These are phyloP conservation scores for Pestalotiopsis sp. DNA, from an alignment of 2,329 filamentous ascomycete species.

Conservation along the genomic window DNA sequence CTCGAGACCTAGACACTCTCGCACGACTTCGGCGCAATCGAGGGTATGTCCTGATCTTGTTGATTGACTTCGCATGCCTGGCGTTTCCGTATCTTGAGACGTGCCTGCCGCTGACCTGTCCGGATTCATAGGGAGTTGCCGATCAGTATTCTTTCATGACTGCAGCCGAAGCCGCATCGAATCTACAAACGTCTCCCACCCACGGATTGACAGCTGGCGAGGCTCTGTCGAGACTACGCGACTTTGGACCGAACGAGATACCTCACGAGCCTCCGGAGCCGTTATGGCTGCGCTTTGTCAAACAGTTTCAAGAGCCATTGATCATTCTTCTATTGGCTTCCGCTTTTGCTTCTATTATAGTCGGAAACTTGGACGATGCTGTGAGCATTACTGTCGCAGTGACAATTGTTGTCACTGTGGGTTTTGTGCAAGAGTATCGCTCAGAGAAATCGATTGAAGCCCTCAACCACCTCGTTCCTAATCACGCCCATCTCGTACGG, in stretches of 20 bases:
- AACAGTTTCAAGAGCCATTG: constrained; percentile 95
- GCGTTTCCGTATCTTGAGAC: too few relatives aligned
- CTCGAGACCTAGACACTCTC: constrained; percentile 35
- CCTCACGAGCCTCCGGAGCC: constrained; percentile 92
- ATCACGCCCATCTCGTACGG: constrained; percentile 93
- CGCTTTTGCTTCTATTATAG: constrained; percentile 81
- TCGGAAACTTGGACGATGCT: constrained; percentile 93
- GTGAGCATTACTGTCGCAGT: constrained; percentile 95
- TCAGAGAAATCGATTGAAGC: constrained; percentile 98
- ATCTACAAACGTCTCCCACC: constrained; percentile 78
- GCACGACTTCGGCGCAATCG: constrained; percentile 57
- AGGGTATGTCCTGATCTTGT: constrained; percentile 38
- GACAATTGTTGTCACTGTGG: constrained; percentile 93
- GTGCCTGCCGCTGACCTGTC: too few relatives aligned
- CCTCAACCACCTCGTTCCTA: constrained; percentile 88
- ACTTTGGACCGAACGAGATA: constrained; percentile 90
- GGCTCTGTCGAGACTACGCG: constrained; percentile 75
- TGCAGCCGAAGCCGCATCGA: constrained; percentile 74
- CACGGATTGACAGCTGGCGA: constrained; percentile 80
- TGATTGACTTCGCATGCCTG: background rate
- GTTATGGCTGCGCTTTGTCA: constrained; percentile 90
- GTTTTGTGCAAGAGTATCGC: constrained; percentile 95
- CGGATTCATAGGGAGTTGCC: constrained; percentile 46
- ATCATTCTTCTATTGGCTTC: constrained; percentile 91
- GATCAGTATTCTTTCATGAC: constrained; percentile 68